Percentiles rank a stretch among this genome's conserved stretches.
phyloP scores from a whole-genome alignment of 2,329 filamentous ascomycete genomes.

The Metarhizium anisopliae region DNA sequence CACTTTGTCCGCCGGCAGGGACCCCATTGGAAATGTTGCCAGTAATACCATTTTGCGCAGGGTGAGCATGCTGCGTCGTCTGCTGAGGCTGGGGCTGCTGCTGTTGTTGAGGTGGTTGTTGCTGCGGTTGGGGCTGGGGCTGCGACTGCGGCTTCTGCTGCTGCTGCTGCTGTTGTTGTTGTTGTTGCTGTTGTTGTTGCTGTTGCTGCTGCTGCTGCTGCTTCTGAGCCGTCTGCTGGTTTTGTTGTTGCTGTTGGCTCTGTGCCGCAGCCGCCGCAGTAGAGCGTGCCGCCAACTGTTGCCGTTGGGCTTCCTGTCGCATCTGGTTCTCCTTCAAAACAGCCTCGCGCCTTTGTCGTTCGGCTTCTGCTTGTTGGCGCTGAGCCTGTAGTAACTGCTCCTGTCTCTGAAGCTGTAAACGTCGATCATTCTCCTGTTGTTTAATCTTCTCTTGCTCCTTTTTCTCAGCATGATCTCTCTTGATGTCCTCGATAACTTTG shows the following conservation, averaged over 20 bases:
- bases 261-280: constrained; percentile 15
- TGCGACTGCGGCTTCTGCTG: constrained; percentile 12
- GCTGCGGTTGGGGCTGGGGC: neutral
- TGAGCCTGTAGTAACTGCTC: constrained; percentile 36
- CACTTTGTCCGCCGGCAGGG: constrained; percentile 18
- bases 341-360: constrained; percentile 30
- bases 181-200: neutral
- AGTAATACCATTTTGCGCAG: constrained; percentile 26
- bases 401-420: constrained; percentile 37
- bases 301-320: constrained; percentile 28
- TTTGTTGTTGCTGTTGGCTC: constrained; percentile 10
- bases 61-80: constrained; percentile 23
- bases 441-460: constrained; percentile 67
- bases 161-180: constrained; percentile 12
- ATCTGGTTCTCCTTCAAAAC: constrained; percentile 25
- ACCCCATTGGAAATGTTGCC: constrained; percentile 32
- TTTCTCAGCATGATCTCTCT: constrained; percentile 65
- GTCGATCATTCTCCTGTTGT: constrained; percentile 50
- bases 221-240: neutral
- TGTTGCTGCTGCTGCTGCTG: neutral
- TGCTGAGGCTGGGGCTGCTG: constrained; percentile 12
- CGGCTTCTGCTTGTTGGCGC: constrained; percentile 33
- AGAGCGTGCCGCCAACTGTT: constrained; percentile 20
- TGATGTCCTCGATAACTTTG: constrained; percentile 83
- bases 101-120: neutral